Conservation (phyloP, 192 early-diverging fungal genomes). For the Coemansia sp. region DNA sequence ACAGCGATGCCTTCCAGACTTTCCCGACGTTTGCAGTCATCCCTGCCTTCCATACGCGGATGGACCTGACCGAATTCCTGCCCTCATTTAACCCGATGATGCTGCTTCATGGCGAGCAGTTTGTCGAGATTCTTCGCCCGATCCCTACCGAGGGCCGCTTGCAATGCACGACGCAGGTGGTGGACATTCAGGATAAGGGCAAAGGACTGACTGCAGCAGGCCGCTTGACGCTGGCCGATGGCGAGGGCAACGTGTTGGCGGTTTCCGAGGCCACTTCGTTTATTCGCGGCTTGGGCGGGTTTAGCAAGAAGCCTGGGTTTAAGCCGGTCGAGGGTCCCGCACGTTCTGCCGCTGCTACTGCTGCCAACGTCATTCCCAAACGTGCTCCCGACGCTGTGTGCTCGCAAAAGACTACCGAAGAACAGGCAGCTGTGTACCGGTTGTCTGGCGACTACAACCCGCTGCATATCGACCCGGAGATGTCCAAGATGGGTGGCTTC, state of each 20-base stretch:
- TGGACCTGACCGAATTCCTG: slow-evolving; percentile 59
- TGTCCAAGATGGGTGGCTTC: slow-evolving; percentile 93
- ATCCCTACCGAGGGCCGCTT: slow-evolving; percentile 84
- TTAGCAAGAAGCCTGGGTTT: slow-evolving; percentile 75
- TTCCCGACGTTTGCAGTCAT: slow-evolving; percentile 94
- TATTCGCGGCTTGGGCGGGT: slow-evolving; percentile 88
- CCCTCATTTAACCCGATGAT: slow-evolving; percentile 87
- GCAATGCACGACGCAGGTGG: slow-evolving; percentile 67
- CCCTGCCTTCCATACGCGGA: slow-evolving; percentile 68
- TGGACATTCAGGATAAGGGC: slow-evolving; percentile 98
- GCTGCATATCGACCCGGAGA: slow-evolving; percentile 94
- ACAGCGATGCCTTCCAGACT: slow-evolving; percentile 73
- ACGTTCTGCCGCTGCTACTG: slow-evolving; percentile 73
- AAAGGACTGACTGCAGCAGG: slow-evolving; percentile 82
- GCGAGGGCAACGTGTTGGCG: slow-evolving; percentile 68
- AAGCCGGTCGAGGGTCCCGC: slow-evolving; percentile 23
- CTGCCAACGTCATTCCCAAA: slow-evolving; percentile 73
- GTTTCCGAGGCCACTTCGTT: slow-evolving; percentile 91
- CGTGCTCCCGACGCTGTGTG: slow-evolving; percentile 83
- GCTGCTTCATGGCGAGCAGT: slow-evolving; percentile 99
- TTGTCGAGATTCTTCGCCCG: slow-evolving; percentile 79
- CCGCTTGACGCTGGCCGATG: slow-evolving; percentile 80
- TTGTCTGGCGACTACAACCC: slow-evolving; percentile 96
- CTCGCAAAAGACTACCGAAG: slow-evolving; percentile 81
- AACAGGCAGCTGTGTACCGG: slow-evolving; percentile 95